Percentiles rank a stretch among this genome's conserved stretches.
phyloP scores from a whole-genome alignment of 495 filamentous ascomycete genomes.

The Aspergillus funiculosus region DNA sequence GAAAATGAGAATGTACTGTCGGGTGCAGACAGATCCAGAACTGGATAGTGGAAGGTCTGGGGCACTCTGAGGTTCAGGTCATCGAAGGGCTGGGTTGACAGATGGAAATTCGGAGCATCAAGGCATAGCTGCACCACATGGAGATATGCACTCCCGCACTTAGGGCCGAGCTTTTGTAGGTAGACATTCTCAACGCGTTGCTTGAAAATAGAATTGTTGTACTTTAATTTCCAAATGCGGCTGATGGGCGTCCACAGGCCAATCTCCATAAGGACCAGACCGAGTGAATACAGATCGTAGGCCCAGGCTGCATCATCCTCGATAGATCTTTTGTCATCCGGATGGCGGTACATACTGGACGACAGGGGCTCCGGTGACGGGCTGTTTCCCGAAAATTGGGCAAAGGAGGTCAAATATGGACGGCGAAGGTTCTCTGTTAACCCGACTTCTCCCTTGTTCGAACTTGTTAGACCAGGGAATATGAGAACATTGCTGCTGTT shows the following conservation, averaged over 20 bases:
- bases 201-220: slow-evolving; percentile 58
- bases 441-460: slow-evolving; percentile 36
- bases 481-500: slow-evolving; percentile 77
- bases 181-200: slow-evolving; percentile 56
- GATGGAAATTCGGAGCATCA: slow-evolving; percentile 60
- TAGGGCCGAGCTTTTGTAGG: slow-evolving; percentile 59
- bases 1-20: slow-evolving; percentile 44
- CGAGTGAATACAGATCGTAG: slow-evolving; percentile 80
- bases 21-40: slow-evolving; percentile 44
- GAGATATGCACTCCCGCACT: slow-evolving; percentile 72
- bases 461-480: slow-evolving; percentile 48
- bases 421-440: slow-evolving; percentile 56
- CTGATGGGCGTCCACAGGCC: slow-evolving; percentile 81
- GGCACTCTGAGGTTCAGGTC: slow-evolving; percentile 40
- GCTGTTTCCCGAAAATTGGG: slow-evolving; percentile 68
- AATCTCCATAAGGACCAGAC: slow-evolving; percentile 77
- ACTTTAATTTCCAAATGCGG: slow-evolving; percentile 61
- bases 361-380: slow-evolving; percentile 45
- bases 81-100: slow-evolving; percentile 52
- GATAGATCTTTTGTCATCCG: slow-evolving; percentile 60
- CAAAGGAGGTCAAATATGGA: slow-evolving; percentile 74
- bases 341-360: slow-evolving; percentile 70
- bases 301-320: slow-evolving; percentile 49
- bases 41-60: slow-evolving; percentile 44
- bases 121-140: slow-evolving; percentile 76